Evolutionary conservation across 208 protist genomes (phyloP), one percentile per base, ranked within the genome.

Genomic region (Trypanosoma congolense): DNA sequence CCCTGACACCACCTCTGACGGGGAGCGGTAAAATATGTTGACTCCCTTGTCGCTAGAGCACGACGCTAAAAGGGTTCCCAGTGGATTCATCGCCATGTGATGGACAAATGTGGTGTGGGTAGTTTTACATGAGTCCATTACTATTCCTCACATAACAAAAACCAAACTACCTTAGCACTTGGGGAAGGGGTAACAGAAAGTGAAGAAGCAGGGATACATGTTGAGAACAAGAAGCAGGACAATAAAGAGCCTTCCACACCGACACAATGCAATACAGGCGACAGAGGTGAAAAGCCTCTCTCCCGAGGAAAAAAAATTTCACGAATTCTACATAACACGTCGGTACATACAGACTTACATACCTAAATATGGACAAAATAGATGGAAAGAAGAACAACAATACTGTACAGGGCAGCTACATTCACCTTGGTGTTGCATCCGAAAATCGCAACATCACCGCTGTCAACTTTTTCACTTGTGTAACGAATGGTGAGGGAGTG

Each of bases 31-130:
- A 50, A 89, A 90, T 6, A 95, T 69, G 44, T 90, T 75, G 30
- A 92, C 83, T 24, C 72, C 79, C 51, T 88, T 88, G 67, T 95
- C 88, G 58, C 84, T 92, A 4, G 83, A 92, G 62, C 88, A 92
- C 29, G 84, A 79, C 18, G 88, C 88, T 43, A 95, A 61, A 3
- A 95, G 71, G 5, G 73, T 62, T 8, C 83, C 81, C 25, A 82
- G 81, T 28, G 81, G 80, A 44, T 95, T 77, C 6, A 95, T 59
- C 1, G 81, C 81, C n/a, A 92, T 60, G 62, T 92, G 77, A 53
- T 92, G 83, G 42, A 90, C 83, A 73, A 85, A 90, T 3, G 81
- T 90, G 29, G 57, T 59, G 64, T 95, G 88, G 36, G 56, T 60
- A 9, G 88, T 95, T 25, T 57, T 51, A 16, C 86, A 66, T 18